These are phyloP conservation scores for Candida coquimbonensis DNA, from an alignment of 805 yeast species.

Conservation along the genomic window DNA sequence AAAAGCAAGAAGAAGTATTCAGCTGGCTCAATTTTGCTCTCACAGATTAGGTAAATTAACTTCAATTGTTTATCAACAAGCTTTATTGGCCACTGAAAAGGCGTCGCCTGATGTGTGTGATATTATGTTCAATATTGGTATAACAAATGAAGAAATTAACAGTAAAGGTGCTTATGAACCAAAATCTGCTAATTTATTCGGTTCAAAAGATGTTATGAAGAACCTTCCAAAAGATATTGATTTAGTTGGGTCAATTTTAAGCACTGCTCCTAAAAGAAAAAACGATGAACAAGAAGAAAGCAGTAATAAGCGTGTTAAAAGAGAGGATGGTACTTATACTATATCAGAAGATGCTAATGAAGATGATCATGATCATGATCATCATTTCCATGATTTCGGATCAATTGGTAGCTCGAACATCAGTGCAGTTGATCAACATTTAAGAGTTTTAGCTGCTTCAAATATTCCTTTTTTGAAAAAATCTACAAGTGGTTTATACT, in stretches of 20 bases:
- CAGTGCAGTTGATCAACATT: constrained; percentile 49
- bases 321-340: constrained; percentile 28
- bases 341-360: constrained; percentile 11
- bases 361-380: constrained; percentile 22
- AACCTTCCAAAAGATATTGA: constrained; percentile 35
- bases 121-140: constrained; percentile 40
- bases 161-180: constrained; percentile 25
- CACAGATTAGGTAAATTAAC: constrained; percentile 67
- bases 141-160: constrained; percentile 39
- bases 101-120: constrained; percentile 36
- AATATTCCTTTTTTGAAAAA: constrained; percentile 56
- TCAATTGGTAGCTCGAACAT: constrained; percentile 12
- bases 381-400: constrained; percentile 21
- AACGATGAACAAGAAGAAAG: constrained; percentile 11
- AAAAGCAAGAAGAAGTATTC: constrained; percentile 56
- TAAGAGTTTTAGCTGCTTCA: constrained; percentile 54
- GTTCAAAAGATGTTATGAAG: constrained; percentile 37
- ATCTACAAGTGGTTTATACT: constrained; percentile 47
- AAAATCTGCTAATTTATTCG: constrained; percentile 27
- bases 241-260: constrained; percentile 38
- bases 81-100: constrained; percentile 53
- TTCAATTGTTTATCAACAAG: constrained; percentile 53
- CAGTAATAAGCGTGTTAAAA: constrained; percentile 33
- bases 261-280: constrained; percentile 31
- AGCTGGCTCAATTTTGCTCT: constrained; percentile 54